Evolutionary conservation across 2,329 filamentous ascomycete species (phyloP).

Genomic region (Colletotrichum cereale): DNA sequence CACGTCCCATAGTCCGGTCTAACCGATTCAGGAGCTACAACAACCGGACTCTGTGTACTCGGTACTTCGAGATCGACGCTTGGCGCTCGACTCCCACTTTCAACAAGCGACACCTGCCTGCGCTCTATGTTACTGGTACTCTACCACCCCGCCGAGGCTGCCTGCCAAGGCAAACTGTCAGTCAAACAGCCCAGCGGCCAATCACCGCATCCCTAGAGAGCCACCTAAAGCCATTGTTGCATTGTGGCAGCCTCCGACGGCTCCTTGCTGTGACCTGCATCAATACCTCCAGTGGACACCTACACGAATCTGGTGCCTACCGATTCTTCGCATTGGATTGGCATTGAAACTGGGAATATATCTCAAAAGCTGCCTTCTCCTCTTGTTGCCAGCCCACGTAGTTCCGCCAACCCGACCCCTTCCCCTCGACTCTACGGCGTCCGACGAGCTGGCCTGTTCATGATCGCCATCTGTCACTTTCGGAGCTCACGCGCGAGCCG

Average conservation of each 20-base stretch:
- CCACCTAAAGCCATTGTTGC: slow-evolving; percentile 27
- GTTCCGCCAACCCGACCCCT: not conserved
- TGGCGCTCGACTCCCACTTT: slow-evolving; percentile 11
- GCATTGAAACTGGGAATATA: slow-evolving; percentile 23
- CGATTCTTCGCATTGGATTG: slow-evolving; percentile 17
- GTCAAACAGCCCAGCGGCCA: slow-evolving; percentile 20
- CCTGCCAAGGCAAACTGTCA: slow-evolving; percentile 20
- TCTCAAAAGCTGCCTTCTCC: slow-evolving; percentile 13
- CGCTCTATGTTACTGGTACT: slow-evolving; percentile 30
- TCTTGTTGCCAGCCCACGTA: slow-evolving; percentile 6
- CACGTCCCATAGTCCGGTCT: not conserved
- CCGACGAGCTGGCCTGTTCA: slow-evolving; percentile 35
- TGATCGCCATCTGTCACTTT: slow-evolving; percentile 34
- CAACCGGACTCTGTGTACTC: slow-evolving; percentile 8
- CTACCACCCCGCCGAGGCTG: slow-evolving; percentile 39
- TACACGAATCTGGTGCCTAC: slow-evolving; percentile 9
- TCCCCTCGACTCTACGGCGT: slow-evolving; percentile 13
- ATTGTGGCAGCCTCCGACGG: slow-evolving; percentile 32
- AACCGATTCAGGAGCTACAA: slow-evolving; percentile 16
- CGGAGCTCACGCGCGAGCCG: slow-evolving; percentile 41
- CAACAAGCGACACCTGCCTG: slow-evolving; percentile 4
- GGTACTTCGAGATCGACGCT: slow-evolving; percentile 30
- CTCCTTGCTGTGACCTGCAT: slow-evolving; percentile 22
- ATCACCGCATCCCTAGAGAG: slow-evolving; percentile 21
- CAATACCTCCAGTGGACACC: slow-evolving; percentile 28